A percentile compares a stretch with the other conserved stretches of the same genome.
These are phyloP conservation scores for Cladosporium sp. DNA, from an alignment of 2,329 filamentous ascomycete genomes.

Conservation along the genomic window DNA sequence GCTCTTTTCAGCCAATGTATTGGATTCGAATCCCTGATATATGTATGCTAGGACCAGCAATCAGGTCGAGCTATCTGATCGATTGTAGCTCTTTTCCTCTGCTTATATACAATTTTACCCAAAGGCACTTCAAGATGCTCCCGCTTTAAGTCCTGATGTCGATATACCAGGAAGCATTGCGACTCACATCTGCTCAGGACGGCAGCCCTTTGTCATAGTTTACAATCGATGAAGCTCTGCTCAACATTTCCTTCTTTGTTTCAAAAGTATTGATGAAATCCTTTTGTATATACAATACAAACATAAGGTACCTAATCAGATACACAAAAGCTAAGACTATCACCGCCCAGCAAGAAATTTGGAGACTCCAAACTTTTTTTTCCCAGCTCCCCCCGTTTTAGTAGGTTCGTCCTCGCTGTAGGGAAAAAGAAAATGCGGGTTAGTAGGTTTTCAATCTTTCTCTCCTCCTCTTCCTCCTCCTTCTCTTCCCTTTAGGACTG, in stretches of 20 bases:
- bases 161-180: too few species aligned
- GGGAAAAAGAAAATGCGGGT: background rate
- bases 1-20: too few species aligned
- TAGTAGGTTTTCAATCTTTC: background rate
- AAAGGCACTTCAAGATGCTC: background rate
- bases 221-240: too few species aligned
- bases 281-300: background rate
- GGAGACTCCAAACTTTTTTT: background rate
- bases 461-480: background rate
- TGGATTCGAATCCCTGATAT: background rate
- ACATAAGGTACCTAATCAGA: too few species aligned
- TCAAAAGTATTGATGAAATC: background rate
- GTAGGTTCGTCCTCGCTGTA: background rate
- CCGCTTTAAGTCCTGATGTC: too few species aligned
- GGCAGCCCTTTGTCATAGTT: too few species aligned
- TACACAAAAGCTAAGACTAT: background rate
- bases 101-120: background rate
- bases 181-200: too few species aligned
- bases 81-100: background rate
- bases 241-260: background rate
- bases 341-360: background rate
- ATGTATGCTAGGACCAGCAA: background rate
- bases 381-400: background rate
- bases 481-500: too few species aligned
- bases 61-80: background rate